These are phyloP conservation scores for Penicillium flavigenum DNA, from an alignment of 495 filamentous ascomycete species.

Conservation along the genomic window DNA sequence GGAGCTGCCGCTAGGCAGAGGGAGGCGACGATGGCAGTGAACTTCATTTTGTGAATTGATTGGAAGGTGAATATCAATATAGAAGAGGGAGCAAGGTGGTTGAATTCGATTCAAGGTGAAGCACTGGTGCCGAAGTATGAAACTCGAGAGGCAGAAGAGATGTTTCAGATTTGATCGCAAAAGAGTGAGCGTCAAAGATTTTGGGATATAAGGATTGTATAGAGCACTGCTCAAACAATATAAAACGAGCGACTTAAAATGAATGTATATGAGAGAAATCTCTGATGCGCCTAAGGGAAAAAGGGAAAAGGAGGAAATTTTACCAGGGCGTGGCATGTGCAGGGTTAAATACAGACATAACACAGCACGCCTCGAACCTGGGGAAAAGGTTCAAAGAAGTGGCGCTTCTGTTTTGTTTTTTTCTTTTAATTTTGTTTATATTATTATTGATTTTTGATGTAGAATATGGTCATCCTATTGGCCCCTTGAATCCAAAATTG, in stretches of 20 bases:
- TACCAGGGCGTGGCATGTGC: constrained; percentile 26
- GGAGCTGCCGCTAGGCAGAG: constrained; percentile 38
- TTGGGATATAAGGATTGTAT: constrained; percentile 27
- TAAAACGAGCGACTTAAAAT: constrained; percentile 29
- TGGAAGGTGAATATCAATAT: constrained; percentile 8
- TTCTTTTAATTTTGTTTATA: constrained; percentile 9
- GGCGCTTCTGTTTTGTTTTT: constrained; percentile 5
- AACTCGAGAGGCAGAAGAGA: background rate
- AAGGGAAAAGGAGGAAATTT: constrained; percentile 20
- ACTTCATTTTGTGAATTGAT: constrained; percentile 34
- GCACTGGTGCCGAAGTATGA: constrained; percentile 2
- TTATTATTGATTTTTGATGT: constrained; percentile 9
- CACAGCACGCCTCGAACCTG: constrained; percentile 10
- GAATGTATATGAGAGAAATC: constrained; percentile 18
- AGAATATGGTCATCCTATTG: constrained; percentile 12
- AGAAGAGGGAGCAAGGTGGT: constrained; percentile 1
- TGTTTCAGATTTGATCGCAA: constrained; percentile 20
- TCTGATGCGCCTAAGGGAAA: constrained; percentile 21
- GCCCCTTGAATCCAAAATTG: constrained; percentile 16
- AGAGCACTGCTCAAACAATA: constrained; percentile 31
- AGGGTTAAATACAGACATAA: constrained; percentile 26
- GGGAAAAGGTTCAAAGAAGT: constrained; percentile 18
- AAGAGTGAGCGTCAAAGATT: constrained; percentile 29
- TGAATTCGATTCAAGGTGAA: background rate
- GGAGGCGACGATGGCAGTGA: constrained; percentile 35